A percentile compares a stretch with the other conserved stretches of the same genome.
Conservation (phyloP, 2,329 filamentous ascomycete genomes). For the Capronia americana region DNA sequence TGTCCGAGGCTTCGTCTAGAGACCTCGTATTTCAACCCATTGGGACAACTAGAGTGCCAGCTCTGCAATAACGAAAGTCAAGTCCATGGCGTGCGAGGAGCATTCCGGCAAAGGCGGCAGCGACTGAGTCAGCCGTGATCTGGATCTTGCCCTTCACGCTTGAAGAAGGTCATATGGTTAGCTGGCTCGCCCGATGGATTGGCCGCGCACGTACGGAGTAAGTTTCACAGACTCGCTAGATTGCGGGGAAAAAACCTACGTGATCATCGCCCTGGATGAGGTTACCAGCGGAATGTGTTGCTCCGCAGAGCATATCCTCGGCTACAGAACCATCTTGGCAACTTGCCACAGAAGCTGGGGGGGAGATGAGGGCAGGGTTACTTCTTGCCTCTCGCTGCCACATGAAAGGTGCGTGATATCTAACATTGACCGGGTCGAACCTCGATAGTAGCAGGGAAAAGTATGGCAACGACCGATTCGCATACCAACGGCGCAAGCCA, state of each 20-base stretch:
- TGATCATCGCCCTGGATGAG: neutral
- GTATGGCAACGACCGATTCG: neutral
- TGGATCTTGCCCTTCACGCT: neutral
- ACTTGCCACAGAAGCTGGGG: neutral
- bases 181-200: neutral
- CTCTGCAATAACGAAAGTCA: neutral
- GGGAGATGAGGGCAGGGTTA: neutral
- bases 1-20: neutral
- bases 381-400: neutral
- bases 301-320: neutral
- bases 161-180: neutral
- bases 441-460: neutral
- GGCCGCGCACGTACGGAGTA: neutral
- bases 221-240: neutral
- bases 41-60: neutral
- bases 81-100: neutral
- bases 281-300: neutral
- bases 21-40: neutral
- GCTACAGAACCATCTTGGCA: neutral
- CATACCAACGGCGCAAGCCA: neutral
- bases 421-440: neutral
- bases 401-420: neutral
- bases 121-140: neutral
- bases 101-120: neutral
- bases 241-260: neutral